A percentile compares a stretch with the other conserved stretches of the same genome.
Conservation (phyloP, 352 stramenopile genomes). For the Pythium phragmiticola region DNA sequence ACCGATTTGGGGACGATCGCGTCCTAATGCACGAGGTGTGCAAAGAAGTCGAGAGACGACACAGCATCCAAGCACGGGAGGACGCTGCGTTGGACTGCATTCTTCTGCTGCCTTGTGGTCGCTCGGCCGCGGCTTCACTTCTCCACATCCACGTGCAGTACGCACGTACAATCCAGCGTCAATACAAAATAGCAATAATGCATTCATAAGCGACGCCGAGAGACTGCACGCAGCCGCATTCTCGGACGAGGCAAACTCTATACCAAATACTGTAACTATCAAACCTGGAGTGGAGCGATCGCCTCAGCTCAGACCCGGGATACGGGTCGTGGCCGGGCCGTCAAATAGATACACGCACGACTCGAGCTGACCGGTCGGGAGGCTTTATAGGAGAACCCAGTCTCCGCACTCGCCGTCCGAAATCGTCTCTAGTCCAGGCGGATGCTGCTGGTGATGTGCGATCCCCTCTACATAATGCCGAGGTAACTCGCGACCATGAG, state of each 20-base stretch:
- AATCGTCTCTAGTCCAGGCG: not conserved
- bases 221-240: not conserved
- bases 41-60: too few relatives aligned
- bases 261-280: not conserved
- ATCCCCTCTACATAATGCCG: slow-evolving; percentile 43
- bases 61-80: too few relatives aligned
- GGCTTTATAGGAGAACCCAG: not conserved
- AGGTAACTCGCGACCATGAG: slow-evolving; percentile 81
- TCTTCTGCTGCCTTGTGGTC: too few relatives aligned
- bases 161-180: not conserved
- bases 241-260: not conserved
- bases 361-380: not conserved
- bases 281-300: not conserved
- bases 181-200: not conserved
- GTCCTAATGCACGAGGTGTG: too few relatives aligned
- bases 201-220: not conserved
- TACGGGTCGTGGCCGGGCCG: not conserved
- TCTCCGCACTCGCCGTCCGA: not conserved
- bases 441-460: not conserved
- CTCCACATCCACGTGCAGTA: too few relatives aligned
- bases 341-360: slow-evolving; percentile 4
- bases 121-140: too few relatives aligned
- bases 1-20: too few relatives aligned
- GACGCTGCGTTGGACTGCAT: too few relatives aligned
- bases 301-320: not conserved